Evolutionary conservation across 2,329 filamentous ascomycete genomes (phyloP), one percentile per base, ranked within the genome.

Genomic region (Colletotrichum sp.): DNA sequence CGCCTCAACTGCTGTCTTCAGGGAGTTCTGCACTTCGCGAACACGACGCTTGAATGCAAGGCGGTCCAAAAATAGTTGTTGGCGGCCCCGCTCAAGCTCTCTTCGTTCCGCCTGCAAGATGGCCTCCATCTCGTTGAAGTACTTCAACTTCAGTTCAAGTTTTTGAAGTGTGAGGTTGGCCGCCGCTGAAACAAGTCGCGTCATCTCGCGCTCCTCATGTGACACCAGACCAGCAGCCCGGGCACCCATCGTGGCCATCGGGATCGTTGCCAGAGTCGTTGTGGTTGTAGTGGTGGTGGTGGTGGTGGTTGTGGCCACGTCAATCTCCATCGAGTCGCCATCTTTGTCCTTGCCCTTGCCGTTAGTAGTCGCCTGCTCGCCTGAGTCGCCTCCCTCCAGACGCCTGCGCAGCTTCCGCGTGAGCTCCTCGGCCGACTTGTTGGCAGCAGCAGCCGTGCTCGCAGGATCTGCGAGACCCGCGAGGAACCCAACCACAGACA

Each of bases 121-220:
- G 22, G 95, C 91, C 85, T 99, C 97, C 91, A 99, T 96, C 84
- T 99, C 97, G 81, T 95, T 94, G 86, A 99, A 99, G 84, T 99
- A 98, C 82, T 95, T 93, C 75, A 99, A 90, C 86, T 99, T 99
- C 80, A 99, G 89, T 85, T 99, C 96, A 77, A 99, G 93, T 86
- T 99, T 99, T 83, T 98, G 94, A 39, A 99, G 89, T n/a, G 95
- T 96, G 15, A 98, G 90, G 83, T 99, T 99, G 68, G 98, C 95
- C 1, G 96, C 95, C 8, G 96, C 94, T 4, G 96, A 96, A 12
- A 99, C 95, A 63, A 99, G 92, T 18, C 96, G 94, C 24, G 96
- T 98, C 92, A 99, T 97, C 85, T 98, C 96, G 74, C 98, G 95
- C 85, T 99, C 97, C 84, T 99, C 96, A 80, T 99, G 96, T 5